Conservation (phyloP, 345 rosid species). For the Aegle marmelos region DNA sequence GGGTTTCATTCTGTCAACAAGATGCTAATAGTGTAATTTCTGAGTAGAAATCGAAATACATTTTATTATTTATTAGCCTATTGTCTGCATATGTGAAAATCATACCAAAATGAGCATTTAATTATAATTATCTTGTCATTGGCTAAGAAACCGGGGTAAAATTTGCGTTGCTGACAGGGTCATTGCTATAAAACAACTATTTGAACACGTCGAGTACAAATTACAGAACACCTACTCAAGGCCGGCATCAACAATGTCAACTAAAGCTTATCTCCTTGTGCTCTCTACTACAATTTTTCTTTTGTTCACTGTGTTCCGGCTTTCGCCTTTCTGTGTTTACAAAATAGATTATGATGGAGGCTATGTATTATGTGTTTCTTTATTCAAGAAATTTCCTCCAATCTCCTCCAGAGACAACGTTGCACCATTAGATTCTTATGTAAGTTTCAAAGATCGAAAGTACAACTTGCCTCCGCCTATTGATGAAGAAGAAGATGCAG, state of each 20-base stretch:
- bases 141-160: not conserved
- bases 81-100: not conserved
- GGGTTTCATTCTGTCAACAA: not conserved
- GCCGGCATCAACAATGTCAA: conserved; percentile 18
- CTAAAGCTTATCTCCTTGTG: conserved; percentile 11
- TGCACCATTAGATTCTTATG: not conserved
- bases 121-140: not conserved
- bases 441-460: not conserved
- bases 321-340: not conserved
- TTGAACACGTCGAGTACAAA: not conserved
- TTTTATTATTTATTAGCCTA: too few relatives aligned
- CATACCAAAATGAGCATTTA: not conserved
- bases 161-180: not conserved
- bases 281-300: conserved; percentile 24
- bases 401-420: not conserved
- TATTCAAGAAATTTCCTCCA: not conserved
- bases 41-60: too few relatives aligned
- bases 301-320: not conserved
- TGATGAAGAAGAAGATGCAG: conserved; percentile 15
- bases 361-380: not conserved
- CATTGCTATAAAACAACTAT: not conserved
- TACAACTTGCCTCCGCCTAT: not conserved
- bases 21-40: not conserved
- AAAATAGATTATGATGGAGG: not conserved
- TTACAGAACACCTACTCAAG: too few relatives aligned